A percentile compares a stretch with the other conserved stretches of the same genome.
Conservation (phyloP, 1,284 basidiomycete species). For the Cutaneotrichosporon cavernicola region DNA sequence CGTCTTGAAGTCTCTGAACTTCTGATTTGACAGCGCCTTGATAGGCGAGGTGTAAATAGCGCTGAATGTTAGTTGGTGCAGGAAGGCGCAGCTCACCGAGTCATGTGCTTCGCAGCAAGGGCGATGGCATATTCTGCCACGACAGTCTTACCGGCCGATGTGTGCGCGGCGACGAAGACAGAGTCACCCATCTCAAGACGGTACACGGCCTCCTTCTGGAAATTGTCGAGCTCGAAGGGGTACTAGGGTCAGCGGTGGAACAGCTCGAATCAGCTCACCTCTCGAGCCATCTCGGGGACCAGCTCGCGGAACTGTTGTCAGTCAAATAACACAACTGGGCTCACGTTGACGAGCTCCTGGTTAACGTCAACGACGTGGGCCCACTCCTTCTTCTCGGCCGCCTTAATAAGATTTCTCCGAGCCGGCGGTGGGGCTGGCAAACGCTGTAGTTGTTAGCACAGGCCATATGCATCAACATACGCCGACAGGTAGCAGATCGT, state of each 20-base stretch:
- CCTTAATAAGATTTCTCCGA: slow-evolving; percentile 37
- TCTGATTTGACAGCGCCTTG: slow-evolving; percentile 98
- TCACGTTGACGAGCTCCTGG: slow-evolving; percentile 73
- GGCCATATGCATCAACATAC: slow-evolving; percentile 55
- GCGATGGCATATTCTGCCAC: slow-evolving; percentile 99
- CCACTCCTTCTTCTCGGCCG: slow-evolving; percentile 84
- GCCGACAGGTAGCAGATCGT: slow-evolving; percentile 75
- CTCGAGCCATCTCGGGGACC: slow-evolving; percentile 53
- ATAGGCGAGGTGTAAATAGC: slow-evolving; percentile 99
- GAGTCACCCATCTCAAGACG: slow-evolving; percentile 96
- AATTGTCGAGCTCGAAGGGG: slow-evolving; percentile 81
- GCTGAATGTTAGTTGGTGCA: slow-evolving; percentile 54
- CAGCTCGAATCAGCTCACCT: slow-evolving; percentile 28
- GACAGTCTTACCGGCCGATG: slow-evolving; percentile 98
- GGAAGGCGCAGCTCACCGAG: slow-evolving; percentile 62
- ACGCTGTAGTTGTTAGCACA: slow-evolving; percentile 34
- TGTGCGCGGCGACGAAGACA: slow-evolving; percentile 97
- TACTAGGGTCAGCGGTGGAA: slow-evolving; percentile 57
- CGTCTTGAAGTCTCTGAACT: slow-evolving; percentile 97
- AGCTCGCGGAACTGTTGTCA: slow-evolving; percentile 51
- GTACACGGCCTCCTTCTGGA: slow-evolving; percentile 98
- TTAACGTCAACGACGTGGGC: slow-evolving; percentile 95
- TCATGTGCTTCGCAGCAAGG: slow-evolving; percentile 96
- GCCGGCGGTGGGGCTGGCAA: slow-evolving; percentile 50
- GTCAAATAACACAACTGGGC: not conserved